These are phyloP conservation scores for Didymella lethalis DNA, from an alignment of 2,329 filamentous ascomycete genomes.

Conservation along the genomic window DNA sequence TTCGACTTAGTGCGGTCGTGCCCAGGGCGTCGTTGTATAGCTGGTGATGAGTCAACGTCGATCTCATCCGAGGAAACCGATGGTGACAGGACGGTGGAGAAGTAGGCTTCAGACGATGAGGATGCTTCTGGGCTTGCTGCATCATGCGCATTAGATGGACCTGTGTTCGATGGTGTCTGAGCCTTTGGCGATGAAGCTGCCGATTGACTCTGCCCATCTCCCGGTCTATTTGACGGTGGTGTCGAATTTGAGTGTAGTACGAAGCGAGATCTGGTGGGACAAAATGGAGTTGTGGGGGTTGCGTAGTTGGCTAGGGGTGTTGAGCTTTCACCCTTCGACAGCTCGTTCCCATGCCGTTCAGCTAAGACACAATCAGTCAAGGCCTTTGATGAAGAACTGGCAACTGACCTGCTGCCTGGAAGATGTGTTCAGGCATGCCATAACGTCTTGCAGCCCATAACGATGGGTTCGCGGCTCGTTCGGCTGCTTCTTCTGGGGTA, in stretches of 20 bases:
- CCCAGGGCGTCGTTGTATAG: not conserved
- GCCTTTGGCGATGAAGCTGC: not conserved
- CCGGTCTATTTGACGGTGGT: not conserved
- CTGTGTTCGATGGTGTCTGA: not conserved
- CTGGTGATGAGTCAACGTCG: not conserved
- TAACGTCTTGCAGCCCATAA: conserved; percentile 6
- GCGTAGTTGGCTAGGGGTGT: not conserved
- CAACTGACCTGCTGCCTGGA: conserved; percentile 3
- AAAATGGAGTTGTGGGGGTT: not conserved
- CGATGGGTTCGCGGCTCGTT: conserved; percentile 1
- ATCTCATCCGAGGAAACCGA: not conserved
- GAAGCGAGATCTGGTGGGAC: not conserved
- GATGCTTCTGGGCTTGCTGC: not conserved
- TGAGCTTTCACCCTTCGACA: not conserved
- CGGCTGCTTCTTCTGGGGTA: not conserved
- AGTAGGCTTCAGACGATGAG: not conserved
- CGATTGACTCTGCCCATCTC: not conserved
- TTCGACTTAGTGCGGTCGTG: not conserved
- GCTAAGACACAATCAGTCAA: not conserved
- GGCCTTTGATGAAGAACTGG: not conserved
- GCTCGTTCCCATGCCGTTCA: not conserved
- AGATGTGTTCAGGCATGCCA: conserved; percentile 6
- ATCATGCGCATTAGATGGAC: not conserved
- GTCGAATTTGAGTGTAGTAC: not conserved
- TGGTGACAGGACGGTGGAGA: not conserved